A percentile compares a stretch with the other conserved stretches of the same genome.
Evolutionary conservation across 768 basidiomycete genomes (phyloP).

Genomic region (Rhodotorula babjevae): DNA sequence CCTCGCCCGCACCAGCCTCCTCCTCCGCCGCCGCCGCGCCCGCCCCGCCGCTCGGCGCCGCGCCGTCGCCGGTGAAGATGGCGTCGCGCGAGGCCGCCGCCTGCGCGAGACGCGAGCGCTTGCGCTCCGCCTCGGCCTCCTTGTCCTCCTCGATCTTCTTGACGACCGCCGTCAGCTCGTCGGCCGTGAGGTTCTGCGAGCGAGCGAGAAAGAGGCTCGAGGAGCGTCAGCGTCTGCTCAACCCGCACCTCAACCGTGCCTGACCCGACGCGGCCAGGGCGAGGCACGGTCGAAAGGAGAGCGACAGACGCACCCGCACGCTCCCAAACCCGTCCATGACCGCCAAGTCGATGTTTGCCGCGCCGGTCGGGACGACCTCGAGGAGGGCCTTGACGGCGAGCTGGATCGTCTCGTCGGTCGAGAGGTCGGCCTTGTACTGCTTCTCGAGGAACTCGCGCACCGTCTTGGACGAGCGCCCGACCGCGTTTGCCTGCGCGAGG

Average conservation of each 20-base stretch:
- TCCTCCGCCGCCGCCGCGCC: slow-evolving; percentile 16
- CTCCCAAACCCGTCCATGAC: slow-evolving; percentile 95
- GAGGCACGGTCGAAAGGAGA: too few relatives aligned
- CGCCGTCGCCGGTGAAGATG: slow-evolving; percentile 52
- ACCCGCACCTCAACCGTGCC: too few relatives aligned
- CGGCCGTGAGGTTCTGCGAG: slow-evolving; percentile 70
- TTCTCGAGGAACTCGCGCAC: slow-evolving; percentile 98
- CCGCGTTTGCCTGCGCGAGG: slow-evolving; percentile 75
- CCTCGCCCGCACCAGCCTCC: slow-evolving; percentile 26
- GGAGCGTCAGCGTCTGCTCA: too few relatives aligned
- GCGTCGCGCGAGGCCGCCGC: slow-evolving; percentile 87
- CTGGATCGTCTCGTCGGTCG: slow-evolving; percentile 84
- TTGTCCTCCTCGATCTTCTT: slow-evolving; percentile 93
- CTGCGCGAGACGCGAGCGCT: slow-evolving; percentile 80
- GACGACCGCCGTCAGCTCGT: slow-evolving; percentile 88
- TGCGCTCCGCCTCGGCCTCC: slow-evolving; percentile 93
- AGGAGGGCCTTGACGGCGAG: slow-evolving; percentile 89
- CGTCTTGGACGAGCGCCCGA: slow-evolving; percentile 95
- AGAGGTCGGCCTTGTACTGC: slow-evolving; percentile 87
- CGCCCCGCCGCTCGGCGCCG: background rate
- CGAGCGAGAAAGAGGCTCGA: background rate
- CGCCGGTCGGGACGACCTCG: slow-evolving; percentile 99
- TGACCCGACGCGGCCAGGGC: too few relatives aligned
- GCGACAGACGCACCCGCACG: slow-evolving; percentile 62
- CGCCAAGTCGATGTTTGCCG: slow-evolving; percentile 98